Evolutionary conservation across 2,329 filamentous ascomycete genomes (phyloP).

Genomic region (Leptodontidium sp.): DNA sequence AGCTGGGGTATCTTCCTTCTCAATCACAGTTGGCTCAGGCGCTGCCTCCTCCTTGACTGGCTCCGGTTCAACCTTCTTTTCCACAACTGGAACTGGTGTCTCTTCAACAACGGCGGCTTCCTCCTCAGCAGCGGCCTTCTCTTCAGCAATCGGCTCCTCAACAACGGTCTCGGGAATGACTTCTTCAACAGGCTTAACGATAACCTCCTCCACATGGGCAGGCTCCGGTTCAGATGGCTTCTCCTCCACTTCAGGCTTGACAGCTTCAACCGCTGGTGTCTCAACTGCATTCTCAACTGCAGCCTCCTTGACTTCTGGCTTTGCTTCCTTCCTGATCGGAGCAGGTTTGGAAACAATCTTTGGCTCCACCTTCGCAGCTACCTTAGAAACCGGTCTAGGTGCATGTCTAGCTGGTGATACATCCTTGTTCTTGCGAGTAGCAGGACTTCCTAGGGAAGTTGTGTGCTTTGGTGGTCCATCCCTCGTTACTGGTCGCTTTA

Average conservation of each 20-base stretch:
- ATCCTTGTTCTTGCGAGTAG: constrained; percentile 30
- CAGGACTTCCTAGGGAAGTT: constrained; percentile 29
- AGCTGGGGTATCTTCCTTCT: constrained; percentile 8
- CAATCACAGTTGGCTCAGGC: constrained; percentile 14
- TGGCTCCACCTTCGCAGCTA: constrained; percentile 23
- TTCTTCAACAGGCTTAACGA: constrained; percentile 19
- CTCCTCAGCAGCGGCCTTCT: constrained; percentile 27
- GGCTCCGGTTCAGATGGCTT: constrained; percentile 22
- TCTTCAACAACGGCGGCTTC: constrained; percentile 38
- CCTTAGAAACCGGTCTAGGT: constrained; percentile 27
- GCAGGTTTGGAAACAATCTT: constrained; percentile 20
- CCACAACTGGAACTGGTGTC: constrained; percentile 26
- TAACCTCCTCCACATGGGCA: constrained; percentile 29
- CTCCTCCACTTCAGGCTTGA: constrained; percentile 29
- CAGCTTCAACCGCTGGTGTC: constrained; percentile 25
- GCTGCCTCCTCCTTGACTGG: constrained; percentile 29
- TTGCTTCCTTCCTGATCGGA: constrained; percentile 18
- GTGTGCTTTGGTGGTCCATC: constrained; percentile 38
- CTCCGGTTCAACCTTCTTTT: constrained; percentile 21
- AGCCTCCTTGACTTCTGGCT: constrained; percentile 10
- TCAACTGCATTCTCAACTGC: constrained; percentile 19
- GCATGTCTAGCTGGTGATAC: constrained; percentile 26
- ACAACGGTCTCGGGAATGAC: constrained; percentile 39
- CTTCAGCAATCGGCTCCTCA: constrained; percentile 37
- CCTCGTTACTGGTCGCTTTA: constrained; percentile 40